Conservation (phyloP, 2,329 filamentous ascomycete genomes). For the Ophiostoma novo-ulmi region DNA sequence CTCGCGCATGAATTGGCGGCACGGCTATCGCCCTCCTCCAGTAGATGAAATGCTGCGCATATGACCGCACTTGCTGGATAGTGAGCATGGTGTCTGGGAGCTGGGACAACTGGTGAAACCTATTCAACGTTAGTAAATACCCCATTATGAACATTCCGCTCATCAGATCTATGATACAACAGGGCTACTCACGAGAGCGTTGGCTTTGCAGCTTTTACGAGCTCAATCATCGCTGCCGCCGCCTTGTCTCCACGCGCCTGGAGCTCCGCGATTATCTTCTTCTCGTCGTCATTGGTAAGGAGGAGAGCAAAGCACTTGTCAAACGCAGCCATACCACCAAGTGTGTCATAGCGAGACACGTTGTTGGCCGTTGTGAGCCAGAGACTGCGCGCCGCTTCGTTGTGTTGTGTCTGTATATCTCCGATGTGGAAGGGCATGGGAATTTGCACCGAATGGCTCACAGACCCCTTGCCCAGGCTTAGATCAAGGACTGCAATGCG, state of each 20-base stretch:
- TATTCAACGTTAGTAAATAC: constrained; percentile 20
- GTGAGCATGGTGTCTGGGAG: constrained; percentile 61
- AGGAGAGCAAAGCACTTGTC: constrained; percentile 85
- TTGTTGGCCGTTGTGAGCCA: constrained; percentile 86
- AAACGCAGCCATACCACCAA: constrained; percentile 61
- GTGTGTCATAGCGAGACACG: constrained; percentile 62
- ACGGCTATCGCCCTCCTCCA: constrained; percentile 92
- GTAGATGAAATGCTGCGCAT: constrained; percentile 89
- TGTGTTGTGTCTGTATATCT: constrained; percentile 64
- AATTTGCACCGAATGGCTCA: constrained; percentile 61
- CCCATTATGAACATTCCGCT: not conserved
- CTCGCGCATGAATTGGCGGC: constrained; percentile 79
- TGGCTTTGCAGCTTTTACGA: constrained; percentile 68
- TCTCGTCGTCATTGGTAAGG: constrained; percentile 77
- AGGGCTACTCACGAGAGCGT: constrained; percentile 51
- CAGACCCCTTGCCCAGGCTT: constrained; percentile 53
- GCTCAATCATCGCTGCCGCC: constrained; percentile 72
- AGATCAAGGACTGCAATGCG: constrained; percentile 81
- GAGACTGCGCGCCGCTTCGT: constrained; percentile 62
- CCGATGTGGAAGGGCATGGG: constrained; percentile 64
- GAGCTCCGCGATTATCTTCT: constrained; percentile 66
- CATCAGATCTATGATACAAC: not conserved
- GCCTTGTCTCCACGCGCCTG: constrained; percentile 71
- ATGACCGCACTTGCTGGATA: constrained; percentile 74
- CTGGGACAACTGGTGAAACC: constrained; percentile 64